Evolutionary conservation across 176 grass and related monocot genomes (phyloP).

Genomic region (Triticum dicoccoides): DNA sequence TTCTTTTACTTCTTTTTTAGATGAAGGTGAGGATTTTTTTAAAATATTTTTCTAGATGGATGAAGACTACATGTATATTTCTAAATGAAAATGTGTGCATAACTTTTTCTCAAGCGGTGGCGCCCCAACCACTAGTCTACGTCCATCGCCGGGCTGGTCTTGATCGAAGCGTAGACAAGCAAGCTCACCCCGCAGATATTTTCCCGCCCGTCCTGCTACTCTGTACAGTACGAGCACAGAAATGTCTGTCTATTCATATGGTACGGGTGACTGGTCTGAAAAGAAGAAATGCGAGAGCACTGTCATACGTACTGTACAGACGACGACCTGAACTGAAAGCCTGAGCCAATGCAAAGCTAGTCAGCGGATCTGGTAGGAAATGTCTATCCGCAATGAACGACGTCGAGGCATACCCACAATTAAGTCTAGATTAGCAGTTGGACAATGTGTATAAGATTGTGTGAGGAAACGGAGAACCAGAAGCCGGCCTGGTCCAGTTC

Average conservation of each 20-base stretch:
- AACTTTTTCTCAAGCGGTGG: too few relatives aligned
- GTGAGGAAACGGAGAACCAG: not conserved
- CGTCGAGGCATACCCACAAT: conserved; percentile 7
- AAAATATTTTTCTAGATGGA: too few relatives aligned
- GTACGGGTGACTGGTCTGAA: not conserved
- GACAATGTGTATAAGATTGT: not conserved
- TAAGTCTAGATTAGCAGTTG: not conserved
- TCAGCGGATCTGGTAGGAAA: conserved; percentile 1
- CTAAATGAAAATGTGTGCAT: too few relatives aligned
- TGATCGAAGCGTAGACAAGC: not conserved
- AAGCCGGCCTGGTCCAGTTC: not conserved
- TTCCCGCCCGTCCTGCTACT: not conserved
- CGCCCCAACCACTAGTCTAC: not conserved
- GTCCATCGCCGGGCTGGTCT: not conserved
- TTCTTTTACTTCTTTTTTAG: too few relatives aligned
- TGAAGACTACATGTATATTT: too few relatives aligned
- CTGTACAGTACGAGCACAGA: not conserved
- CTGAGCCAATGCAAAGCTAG: not conserved
- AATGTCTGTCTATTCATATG: not conserved
- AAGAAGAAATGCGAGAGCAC: not conserved
- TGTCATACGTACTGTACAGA: not conserved
- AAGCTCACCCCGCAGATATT: not conserved
- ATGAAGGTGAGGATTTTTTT: too few relatives aligned
- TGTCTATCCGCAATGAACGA: not conserved
- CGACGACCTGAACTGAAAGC: not conserved